Percentiles rank a stretch among this genome's conserved stretches.
Evolutionary conservation across 257 asterid species (phyloP).

Genomic region (Solanum raphanifolium): DNA sequence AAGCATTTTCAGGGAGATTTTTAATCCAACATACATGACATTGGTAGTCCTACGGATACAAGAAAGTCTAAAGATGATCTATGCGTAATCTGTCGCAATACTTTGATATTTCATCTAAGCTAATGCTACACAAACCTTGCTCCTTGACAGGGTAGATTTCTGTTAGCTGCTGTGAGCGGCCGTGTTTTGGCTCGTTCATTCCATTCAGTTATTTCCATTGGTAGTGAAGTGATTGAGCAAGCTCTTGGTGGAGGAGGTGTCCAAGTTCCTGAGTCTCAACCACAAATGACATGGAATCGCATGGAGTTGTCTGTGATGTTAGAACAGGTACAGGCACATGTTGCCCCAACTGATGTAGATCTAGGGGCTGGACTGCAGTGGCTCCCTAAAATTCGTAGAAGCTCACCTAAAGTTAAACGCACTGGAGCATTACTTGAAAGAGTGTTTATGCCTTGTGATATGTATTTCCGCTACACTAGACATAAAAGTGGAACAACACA

Average conservation of each 20-base stretch:
- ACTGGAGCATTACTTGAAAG: constrained; percentile 98
- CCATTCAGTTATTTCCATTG: constrained; percentile 90
- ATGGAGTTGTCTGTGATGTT: constrained; percentile 95
- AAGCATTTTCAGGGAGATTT: not conserved
- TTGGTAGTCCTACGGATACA: not conserved
- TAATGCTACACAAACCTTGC: constrained; percentile 3
- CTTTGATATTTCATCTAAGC: not conserved
- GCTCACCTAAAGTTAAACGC: constrained; percentile 97
- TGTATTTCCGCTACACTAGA: constrained; percentile 91
- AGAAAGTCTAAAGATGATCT: not conserved
- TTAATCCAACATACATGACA: not conserved
- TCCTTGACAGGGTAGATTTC: constrained; percentile 87
- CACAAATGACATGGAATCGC: constrained; percentile 93
- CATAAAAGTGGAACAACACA: constrained; percentile 96
- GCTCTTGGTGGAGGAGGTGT: constrained; percentile 67
- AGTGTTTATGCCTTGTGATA: constrained; percentile 99
- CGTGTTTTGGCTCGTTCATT: constrained; percentile 98
- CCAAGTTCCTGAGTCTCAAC: constrained; percentile 73
- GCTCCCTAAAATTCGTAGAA: constrained; percentile 95
- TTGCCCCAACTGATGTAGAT: constrained; percentile 99
- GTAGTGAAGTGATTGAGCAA: constrained; percentile 74
- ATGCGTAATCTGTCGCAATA: not conserved
- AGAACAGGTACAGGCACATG: constrained; percentile 99
- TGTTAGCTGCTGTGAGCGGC: constrained; percentile 98
- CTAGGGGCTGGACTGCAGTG: constrained; percentile 99